These are phyloP conservation scores for Neurospora crassa DNA, from an alignment of 2,329 filamentous ascomycete genomes.

Conservation along the genomic window DNA sequence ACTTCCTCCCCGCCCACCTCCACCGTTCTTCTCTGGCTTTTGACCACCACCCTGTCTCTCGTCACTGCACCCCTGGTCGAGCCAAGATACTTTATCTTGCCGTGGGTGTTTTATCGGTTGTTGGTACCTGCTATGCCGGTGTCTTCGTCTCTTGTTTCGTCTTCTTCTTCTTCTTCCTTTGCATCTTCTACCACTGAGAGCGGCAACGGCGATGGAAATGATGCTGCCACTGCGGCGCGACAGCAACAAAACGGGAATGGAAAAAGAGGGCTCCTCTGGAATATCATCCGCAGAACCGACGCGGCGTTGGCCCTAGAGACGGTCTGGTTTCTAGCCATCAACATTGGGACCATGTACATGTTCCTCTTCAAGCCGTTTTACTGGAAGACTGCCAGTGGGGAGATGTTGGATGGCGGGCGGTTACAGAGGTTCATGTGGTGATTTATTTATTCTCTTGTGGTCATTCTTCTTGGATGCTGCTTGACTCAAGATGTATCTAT, in stretches of 20 bases:
- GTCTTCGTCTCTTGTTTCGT: neutral
- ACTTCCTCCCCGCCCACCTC: constrained; percentile 33
- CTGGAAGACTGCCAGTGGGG: constrained; percentile 49
- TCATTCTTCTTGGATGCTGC: neutral
- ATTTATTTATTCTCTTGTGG: neutral
- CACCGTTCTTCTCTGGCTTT: constrained; percentile 47
- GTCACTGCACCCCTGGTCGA: constrained; percentile 88
- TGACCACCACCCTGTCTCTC: constrained; percentile 67
- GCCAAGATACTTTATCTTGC: constrained; percentile 90
- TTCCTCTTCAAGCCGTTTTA: constrained; percentile 60
- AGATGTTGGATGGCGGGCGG: constrained; percentile 41
- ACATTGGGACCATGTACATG: constrained; percentile 56
- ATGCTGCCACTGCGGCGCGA: neutral
- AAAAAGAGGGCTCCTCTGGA: neutral
- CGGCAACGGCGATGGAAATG: too few relatives aligned
- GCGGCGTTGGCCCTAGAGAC: constrained; percentile 52
- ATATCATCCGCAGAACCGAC: constrained; percentile 25
- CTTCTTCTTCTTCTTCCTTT: neutral
- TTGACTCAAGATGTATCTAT: too few relatives aligned
- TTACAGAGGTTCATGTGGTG: constrained; percentile 80
- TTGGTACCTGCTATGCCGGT: constrained; percentile 51
- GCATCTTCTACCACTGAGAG: neutral
- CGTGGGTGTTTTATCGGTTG: constrained; percentile 88
- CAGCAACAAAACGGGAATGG: neutral
- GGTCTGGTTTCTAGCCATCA: constrained; percentile 57